Base-by-base conservation (phyloP, 176 grass and related monocot genomes). In the Guadua angustifolia region DNA sequence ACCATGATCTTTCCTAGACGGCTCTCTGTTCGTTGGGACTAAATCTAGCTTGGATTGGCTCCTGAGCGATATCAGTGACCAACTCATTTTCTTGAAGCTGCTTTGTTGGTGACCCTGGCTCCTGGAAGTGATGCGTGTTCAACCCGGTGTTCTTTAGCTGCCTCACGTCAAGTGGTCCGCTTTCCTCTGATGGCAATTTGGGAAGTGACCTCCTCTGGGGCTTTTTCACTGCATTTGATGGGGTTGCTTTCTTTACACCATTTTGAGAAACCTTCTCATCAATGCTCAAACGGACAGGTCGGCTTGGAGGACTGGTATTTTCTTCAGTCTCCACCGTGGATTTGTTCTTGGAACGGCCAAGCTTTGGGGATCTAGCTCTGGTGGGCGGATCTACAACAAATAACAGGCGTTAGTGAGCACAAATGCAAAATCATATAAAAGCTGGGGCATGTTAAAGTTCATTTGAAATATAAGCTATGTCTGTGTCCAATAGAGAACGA, bases 351-450 rank as follows among this genome's bases (percentile, higher is more conserved):
- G 68, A 78, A 64, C 86, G 90, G 18, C 90, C 90, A 86, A 92
- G 86, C 79, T 92, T 92, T 56, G 90, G 90, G 55, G 90, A 92
- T 82, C 81, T 86, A 74, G 90, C 82, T 86, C 86, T 92, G 1
- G 90, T 92, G 47, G 83, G 78, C 46, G 90, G 21, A 86, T 79
- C 90, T 92, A 35, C 66, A 86, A 64, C 29, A 75, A 77, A 71
- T 59, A 78, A 64, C 21, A 66, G 3, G 26, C 73, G 8, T 5
- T 24, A n/a, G 4, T 78, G 19, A 57, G 47, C 39, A 72, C 39
- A 29, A 14, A 47, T 62, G 42, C 47, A 69, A 10, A 17, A 59
- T 11, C 56, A 9, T 59, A 24, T 59, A 59, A 59, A 59, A 24
- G 57, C 56, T 59, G 11, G n/a, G 57, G 11, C n/a, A 24, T 24